A percentile compares a stretch with the other conserved stretches of the same genome.
Conservation (phyloP, 2,329 filamentous ascomycete species). For the Monosporascus sp. region DNA sequence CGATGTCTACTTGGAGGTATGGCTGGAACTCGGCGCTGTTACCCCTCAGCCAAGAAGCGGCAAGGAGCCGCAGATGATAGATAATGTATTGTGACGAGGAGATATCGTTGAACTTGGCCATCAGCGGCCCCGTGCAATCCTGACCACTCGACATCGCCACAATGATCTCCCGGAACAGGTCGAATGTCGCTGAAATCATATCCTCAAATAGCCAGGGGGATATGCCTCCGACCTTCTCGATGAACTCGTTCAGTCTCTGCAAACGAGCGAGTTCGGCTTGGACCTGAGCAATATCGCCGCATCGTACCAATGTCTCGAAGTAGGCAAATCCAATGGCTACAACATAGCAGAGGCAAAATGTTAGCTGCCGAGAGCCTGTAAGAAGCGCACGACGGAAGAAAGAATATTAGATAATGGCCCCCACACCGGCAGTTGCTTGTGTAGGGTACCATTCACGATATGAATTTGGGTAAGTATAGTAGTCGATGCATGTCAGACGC, state of each 20-base stretch:
- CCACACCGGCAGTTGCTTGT: not conserved
- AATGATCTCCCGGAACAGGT: slow-evolving; percentile 60
- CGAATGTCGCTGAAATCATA: slow-evolving; percentile 71
- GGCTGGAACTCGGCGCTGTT: slow-evolving; percentile 63
- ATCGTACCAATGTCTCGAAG: slow-evolving; percentile 75
- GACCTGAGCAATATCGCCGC: slow-evolving; percentile 59
- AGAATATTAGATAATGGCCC: not conserved
- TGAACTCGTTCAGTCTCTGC: slow-evolving; percentile 61
- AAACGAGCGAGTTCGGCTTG: slow-evolving; percentile 68
- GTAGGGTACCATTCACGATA: not conserved
- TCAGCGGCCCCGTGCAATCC: slow-evolving; percentile 47
- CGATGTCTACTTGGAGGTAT: slow-evolving; percentile 58
- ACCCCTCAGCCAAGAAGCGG: slow-evolving; percentile 77
- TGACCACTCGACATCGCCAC: slow-evolving; percentile 54
- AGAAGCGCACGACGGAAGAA: not conserved
- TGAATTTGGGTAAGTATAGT: not conserved
- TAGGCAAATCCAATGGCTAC: slow-evolving; percentile 88
- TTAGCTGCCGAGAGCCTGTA: slow-evolving; percentile 3
- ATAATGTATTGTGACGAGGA: slow-evolving; percentile 68
- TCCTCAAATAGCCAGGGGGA: slow-evolving; percentile 69
- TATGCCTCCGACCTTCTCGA: slow-evolving; percentile 68
- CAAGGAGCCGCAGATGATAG: slow-evolving; percentile 78
- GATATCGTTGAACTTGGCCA: slow-evolving; percentile 68
- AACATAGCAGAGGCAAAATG: slow-evolving; percentile 6
- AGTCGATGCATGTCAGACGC: not conserved